Percentiles rank a stretch among this genome's conserved stretches.
Evolutionary conservation across 208 protist genomes (phyloP).

Genomic region (Trichomonas tenax): DNA sequence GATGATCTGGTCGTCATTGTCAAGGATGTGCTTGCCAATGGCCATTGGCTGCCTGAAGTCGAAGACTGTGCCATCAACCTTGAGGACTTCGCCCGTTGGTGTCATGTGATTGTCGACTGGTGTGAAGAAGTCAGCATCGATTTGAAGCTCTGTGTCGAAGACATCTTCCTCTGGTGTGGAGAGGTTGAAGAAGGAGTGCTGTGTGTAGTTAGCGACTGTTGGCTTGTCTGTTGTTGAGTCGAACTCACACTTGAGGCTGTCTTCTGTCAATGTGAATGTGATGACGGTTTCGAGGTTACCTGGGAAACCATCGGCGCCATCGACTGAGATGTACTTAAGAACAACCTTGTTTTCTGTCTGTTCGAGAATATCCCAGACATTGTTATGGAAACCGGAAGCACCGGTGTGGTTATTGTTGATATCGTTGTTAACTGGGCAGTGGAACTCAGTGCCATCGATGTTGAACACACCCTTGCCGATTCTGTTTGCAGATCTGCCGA

Average conservation of each 20-base stretch:
- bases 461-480: neutral
- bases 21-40: neutral
- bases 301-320: neutral
- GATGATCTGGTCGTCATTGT: neutral
- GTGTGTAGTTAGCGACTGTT: neutral
- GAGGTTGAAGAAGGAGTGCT: constrained; percentile 8
- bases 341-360: neutral
- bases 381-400: neutral
- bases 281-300: neutral
- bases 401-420: neutral
- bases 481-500: neutral
- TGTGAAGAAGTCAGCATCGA: neutral
- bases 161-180: no score
- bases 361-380: neutral
- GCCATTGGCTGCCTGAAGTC: neutral
- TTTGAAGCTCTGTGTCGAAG: neutral
- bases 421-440: neutral
- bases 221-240: neutral
- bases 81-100: neutral
- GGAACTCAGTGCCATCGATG: neutral
- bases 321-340: neutral
- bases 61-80: neutral
- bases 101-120: neutral
- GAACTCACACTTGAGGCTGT: neutral
- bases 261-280: neutral